Percentiles rank a stretch among this genome's conserved stretches.
Conservation (phyloP, 495 filamentous ascomycete genomes). For the Aspergillus conjunctus region DNA sequence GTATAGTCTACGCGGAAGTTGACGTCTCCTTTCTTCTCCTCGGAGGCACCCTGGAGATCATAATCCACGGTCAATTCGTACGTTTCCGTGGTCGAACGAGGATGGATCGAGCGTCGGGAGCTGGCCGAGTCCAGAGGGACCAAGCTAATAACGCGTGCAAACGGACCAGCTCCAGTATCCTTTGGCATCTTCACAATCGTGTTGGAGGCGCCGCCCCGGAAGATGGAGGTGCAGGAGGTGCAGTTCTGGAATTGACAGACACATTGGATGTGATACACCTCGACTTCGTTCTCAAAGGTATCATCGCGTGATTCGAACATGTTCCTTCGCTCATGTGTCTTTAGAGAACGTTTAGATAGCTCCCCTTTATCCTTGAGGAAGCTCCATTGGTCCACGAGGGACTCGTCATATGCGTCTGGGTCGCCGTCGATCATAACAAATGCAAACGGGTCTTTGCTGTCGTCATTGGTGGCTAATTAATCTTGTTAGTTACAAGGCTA, state of each 20-base stretch:
- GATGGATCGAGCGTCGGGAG: too few species aligned
- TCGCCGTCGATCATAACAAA: neutral
- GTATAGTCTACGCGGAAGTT: neutral
- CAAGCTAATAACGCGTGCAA: neutral
- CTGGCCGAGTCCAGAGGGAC: neutral
- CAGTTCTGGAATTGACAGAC: neutral
- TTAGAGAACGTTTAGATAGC: neutral
- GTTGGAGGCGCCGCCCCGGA: neutral
- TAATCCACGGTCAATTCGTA: neutral
- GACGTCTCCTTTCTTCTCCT: neutral
- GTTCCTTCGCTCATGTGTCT: neutral
- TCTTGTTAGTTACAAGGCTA: too few species aligned
- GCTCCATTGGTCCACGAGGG: neutral
- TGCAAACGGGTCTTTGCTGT: neutral
- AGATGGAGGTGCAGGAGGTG: neutral
- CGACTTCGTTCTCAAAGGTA: neutral
- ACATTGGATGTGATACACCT: neutral
- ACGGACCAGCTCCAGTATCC: neutral
- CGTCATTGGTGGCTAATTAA: neutral
- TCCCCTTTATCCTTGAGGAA: neutral
- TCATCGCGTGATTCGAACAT: too few species aligned
- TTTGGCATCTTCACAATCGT: neutral
- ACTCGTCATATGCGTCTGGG: neutral
- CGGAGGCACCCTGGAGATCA: neutral
- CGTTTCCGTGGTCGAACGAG: neutral